Evolutionary conservation across 2,329 filamentous ascomycete species (phyloP).

Genomic region (Hypocreales sp.): DNA sequence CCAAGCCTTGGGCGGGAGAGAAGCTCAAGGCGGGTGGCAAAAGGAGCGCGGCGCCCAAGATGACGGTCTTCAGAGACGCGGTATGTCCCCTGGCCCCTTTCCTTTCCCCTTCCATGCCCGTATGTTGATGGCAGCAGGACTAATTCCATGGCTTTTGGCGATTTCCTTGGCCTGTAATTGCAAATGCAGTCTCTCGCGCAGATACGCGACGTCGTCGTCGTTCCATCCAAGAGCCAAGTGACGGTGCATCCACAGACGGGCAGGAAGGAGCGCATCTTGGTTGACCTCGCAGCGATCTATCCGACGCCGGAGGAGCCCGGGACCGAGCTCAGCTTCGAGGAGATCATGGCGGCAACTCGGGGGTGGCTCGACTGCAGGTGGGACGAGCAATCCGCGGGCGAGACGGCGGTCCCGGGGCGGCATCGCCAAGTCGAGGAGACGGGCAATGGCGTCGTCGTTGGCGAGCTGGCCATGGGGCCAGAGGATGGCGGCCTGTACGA

Average conservation of each 20-base stretch:
- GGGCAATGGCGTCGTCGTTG: constrained; percentile 16
- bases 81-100: constrained; percentile 36
- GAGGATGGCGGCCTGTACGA: constrained; percentile 32
- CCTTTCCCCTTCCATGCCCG: constrained; percentile 26
- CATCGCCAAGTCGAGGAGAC: constrained; percentile 13
- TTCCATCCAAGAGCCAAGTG: constrained; percentile 60
- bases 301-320: constrained; percentile 56
- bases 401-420: constrained; percentile 15
- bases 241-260: constrained; percentile 71
- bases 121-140: constrained; percentile 90
- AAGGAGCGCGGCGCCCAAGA: constrained; percentile 57
- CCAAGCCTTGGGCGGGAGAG: constrained; percentile 84
- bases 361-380: constrained; percentile 51
- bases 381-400: constrained; percentile 26
- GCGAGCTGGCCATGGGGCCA: too few species aligned
- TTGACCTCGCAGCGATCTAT: constrained; percentile 74
- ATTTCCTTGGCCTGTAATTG: constrained; percentile 26
- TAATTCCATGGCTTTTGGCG: constrained; percentile 51
- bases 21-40: constrained; percentile 78
- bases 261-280: constrained; percentile 73
- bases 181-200: constrained; percentile 46
- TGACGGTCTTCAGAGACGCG: constrained; percentile 89
- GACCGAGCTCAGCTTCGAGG: constrained; percentile 79
- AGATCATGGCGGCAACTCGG: constrained; percentile 63
- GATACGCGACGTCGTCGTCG: constrained; percentile 51